Conservation (phyloP, 1,139 yeast species). For the Geotrichum aggregatum region DNA sequence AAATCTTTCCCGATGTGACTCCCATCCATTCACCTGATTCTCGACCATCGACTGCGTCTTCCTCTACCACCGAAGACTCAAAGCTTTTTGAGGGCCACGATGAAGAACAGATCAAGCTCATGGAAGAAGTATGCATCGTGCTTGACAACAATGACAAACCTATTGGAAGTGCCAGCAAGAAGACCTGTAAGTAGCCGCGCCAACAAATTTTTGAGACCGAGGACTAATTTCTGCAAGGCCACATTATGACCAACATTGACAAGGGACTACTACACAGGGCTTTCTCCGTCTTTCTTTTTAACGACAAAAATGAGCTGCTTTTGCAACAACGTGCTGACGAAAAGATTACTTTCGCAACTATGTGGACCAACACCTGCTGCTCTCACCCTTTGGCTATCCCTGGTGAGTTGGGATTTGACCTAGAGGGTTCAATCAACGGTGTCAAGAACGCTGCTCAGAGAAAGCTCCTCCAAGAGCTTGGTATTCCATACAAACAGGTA, state of each 20-base stretch:
- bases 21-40: constrained; percentile 17
- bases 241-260: constrained; percentile 80
- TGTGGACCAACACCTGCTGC: constrained; percentile 99
- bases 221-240: constrained; percentile 45
- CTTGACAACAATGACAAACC: constrained; percentile 83
- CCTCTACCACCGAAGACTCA: constrained; percentile 26
- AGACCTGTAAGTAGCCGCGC: constrained; percentile 51
- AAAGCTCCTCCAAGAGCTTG: constrained; percentile 87
- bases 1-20: constrained; percentile 52
- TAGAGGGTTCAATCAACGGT: constrained; percentile 64
- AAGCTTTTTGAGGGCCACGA: constrained; percentile 75
- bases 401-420: constrained; percentile 66
- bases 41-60: constrained; percentile 16
- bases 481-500: constrained; percentile 60
- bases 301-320: constrained; percentile 67
- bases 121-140: constrained; percentile 96
- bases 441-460: constrained; percentile 87
- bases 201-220: not conserved
- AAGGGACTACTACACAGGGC: constrained; percentile 90
- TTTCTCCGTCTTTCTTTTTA: constrained; percentile 86
- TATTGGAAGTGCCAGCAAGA: constrained; percentile 90
- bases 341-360: constrained; percentile 89
- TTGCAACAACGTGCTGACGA: constrained; percentile 94
- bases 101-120: constrained; percentile 85
- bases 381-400: constrained; percentile 91